These are phyloP conservation scores for Leccinum incarnatum DNA, from an alignment of 768 basidiomycete genomes.

Conservation along the genomic window DNA sequence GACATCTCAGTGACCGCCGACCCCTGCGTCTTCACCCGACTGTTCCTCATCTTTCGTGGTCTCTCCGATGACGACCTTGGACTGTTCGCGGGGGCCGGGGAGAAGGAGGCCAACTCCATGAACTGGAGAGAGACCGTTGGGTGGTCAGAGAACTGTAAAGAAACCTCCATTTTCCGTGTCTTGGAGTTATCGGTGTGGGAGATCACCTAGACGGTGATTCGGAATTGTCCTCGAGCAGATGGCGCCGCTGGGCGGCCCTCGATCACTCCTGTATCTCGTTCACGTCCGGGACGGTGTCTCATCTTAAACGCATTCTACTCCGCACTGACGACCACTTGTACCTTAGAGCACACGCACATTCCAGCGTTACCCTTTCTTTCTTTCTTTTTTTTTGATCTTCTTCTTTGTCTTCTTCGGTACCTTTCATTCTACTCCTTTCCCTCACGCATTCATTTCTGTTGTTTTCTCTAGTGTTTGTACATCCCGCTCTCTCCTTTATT, in stretches of 20 bases:
- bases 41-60: constrained; percentile 86
- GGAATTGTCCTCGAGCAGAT: constrained; percentile 1
- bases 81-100: constrained; percentile 72
- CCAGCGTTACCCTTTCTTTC: constrained; percentile 17
- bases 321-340: constrained; percentile 20
- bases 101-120: constrained; percentile 78
- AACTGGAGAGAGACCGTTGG: constrained; percentile 82
- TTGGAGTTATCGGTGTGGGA: constrained; percentile 80
- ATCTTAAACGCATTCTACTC: constrained; percentile 6
- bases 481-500: constrained; percentile 1
- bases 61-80: constrained; percentile 77
- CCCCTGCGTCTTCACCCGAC: constrained; percentile 76
- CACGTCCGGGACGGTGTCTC: constrained; percentile 9
- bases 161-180: constrained; percentile 69
- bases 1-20: constrained; percentile 83
- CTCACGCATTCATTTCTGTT: neutral
- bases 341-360: constrained; percentile 25
- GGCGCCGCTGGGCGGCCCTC: constrained; percentile 21
- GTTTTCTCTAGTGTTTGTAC: constrained; percentile 14
- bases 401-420: constrained; percentile 4
- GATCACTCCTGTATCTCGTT: neutral
- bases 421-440: neutral
- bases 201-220: constrained; percentile 40
- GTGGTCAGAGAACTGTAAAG: constrained; percentile 81
- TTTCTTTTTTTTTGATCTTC: constrained; percentile 4